Base-by-base conservation (phyloP, 768 basidiomycete genomes). In the Suillus placidus region DNA sequence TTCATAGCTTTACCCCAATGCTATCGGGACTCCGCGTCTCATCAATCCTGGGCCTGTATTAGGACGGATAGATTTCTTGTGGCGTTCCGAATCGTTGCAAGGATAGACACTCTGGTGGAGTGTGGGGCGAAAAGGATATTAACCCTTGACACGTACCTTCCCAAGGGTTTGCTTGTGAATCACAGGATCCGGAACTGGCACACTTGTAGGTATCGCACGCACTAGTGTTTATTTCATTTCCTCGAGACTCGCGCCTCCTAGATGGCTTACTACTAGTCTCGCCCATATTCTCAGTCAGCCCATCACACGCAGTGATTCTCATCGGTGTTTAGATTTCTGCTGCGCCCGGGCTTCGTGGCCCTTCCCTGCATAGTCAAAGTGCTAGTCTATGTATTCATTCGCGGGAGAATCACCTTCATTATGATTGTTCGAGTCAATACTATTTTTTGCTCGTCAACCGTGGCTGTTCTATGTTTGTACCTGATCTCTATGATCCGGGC, bases 321-420 rank as follows among this genome's bases (percentile, higher is more conserved):
- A 58, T 10, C 57, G 37, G 57, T 40, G 23, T 58, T 40, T 58
- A 6, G 23, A 30, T 58, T 40, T 35, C 8, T 23, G 10, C 23
- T 18, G 5, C 38, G 37, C 37, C 16, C 8, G 9, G 57, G 37
- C 23, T 38, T 30, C 1, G 5, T 34, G 6, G 1, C 6, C 6
- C 10, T 55, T 20, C 12, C 4, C 32, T 55, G 55, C 37, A 6
- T 23, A 12, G 23, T 30, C 38, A 60, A 20, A 26, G 40, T 20
- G 38, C 16, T 13, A 60, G 57, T 30, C 10, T 60, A 60, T 30
- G 20, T 18, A 60, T 1, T 20, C 38, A 30, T 60, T 60, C 57
- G 57, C 57, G 57, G 57, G 38, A 42, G 57, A 60, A 60, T 42
- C 57, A 40, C 37, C 56, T 23, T 58, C 56, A 23, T 8, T 1